A percentile compares a stretch with the other conserved stretches of the same genome.
Evolutionary conservation across 352 stramenopile genomes (phyloP).

Genomic region (Globisporangium paroecandrum): DNA sequence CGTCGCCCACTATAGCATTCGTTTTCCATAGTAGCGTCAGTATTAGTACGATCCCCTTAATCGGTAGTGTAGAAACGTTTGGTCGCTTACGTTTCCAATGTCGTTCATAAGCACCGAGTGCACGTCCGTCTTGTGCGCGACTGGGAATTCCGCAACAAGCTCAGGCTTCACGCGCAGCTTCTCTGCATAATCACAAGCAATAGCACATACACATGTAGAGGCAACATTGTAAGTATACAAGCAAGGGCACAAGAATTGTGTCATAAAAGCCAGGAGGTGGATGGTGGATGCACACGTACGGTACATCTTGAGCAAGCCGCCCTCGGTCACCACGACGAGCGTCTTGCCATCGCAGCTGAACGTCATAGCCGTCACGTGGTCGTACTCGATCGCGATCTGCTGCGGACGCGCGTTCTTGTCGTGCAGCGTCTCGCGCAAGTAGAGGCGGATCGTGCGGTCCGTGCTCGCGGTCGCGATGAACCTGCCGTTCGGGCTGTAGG

Average conservation of each 20-base stretch:
- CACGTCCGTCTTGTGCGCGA: constrained; percentile 70
- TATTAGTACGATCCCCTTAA: background rate
- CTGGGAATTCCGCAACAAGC: constrained; percentile 54
- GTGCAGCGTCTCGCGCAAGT: constrained; percentile 56
- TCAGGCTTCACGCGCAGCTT: constrained; percentile 77
- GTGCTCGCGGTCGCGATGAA: constrained; percentile 73
- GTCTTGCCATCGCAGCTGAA: constrained; percentile 77
- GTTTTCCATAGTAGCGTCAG: background rate
- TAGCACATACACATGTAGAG: background rate
- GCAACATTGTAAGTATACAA: background rate
- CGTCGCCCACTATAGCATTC: constrained; percentile 48
- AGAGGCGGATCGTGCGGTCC: constrained; percentile 71
- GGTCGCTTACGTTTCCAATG: constrained; percentile 50
- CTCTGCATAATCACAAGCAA: constrained; percentile 29
- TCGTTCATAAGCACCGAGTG: constrained; percentile 84
- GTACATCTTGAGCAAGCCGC: constrained; percentile 68
- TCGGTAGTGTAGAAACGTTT: background rate
- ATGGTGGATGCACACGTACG: constrained; percentile 29
- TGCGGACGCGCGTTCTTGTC: constrained; percentile 62
- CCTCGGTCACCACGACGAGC: constrained; percentile 66
- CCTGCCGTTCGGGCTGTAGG: constrained; percentile 75
- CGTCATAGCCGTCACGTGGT: constrained; percentile 66
- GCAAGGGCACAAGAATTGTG: background rate
- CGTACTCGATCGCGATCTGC: constrained; percentile 75
- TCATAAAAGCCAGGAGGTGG: no score